phyloP scores from a whole-genome alignment of 2,329 filamentous ascomycete genomes.

The Beauveria sp. region DNA sequence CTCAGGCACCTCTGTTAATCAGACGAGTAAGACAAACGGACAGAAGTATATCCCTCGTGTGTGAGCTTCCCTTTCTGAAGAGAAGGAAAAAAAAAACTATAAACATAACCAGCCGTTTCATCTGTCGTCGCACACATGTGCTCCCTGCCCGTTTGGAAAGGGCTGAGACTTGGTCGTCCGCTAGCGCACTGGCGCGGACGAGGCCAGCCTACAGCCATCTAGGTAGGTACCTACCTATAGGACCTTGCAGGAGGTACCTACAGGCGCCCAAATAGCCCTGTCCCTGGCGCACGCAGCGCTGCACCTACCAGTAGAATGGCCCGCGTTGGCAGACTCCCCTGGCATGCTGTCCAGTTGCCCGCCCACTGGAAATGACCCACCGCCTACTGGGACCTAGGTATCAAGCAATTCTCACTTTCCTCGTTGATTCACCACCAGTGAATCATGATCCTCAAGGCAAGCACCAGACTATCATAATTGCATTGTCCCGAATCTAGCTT shows the following conservation, averaged over 20 bases:
- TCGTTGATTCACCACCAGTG: neutral
- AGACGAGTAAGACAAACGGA: neutral
- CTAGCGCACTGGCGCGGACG: neutral
- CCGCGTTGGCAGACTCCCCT: no score
- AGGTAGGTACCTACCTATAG: neutral
- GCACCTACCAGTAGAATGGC: no score
- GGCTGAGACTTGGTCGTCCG: neutral
- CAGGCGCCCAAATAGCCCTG: neutral
- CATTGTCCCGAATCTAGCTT: neutral
- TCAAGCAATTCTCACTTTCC: neutral
- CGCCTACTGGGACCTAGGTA: no score
- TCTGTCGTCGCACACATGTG: neutral
- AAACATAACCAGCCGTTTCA: neutral
- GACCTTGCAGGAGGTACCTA: neutral
- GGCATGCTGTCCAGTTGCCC: neutral
- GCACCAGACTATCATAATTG: neutral
- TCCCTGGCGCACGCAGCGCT: no score
- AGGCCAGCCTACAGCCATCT: neutral
- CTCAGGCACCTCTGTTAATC: neutral
- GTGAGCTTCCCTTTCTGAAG: neutral
- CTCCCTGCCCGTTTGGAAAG: neutral
- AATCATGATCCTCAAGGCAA: neutral
- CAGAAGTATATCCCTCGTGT: neutral
- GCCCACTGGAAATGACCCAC: neutral
- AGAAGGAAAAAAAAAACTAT: neutral